Percentiles rank a stretch among this genome's conserved stretches.
phyloP scores from a whole-genome alignment of 1,284 basidiomycete species.

The Malassezia dermatis region DNA sequence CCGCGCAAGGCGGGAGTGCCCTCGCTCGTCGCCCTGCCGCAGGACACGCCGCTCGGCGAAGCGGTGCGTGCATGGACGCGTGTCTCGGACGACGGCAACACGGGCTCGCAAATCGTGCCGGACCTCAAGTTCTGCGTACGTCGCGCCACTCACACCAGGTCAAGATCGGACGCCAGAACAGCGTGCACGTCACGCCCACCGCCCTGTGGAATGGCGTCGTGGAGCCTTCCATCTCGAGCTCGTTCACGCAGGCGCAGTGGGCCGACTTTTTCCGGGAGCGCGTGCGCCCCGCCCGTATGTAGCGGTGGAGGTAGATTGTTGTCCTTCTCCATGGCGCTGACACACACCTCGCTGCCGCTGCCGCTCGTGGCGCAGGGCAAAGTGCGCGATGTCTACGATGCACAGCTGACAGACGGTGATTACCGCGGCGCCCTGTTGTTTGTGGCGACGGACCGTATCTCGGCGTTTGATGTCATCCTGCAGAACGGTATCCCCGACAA shows the following conservation, averaged over 20 bases:
- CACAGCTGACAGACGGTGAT: constrained; percentile 24
- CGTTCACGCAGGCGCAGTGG: constrained; percentile 78
- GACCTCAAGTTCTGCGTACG: constrained; percentile 66
- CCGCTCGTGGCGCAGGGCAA: constrained; percentile 43
- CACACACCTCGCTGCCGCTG: constrained; percentile 36
- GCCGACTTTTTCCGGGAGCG: constrained; percentile 64
- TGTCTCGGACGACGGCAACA: constrained; percentile 60
- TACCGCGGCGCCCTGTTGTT: constrained; percentile 56
- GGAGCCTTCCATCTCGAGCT: constrained; percentile 66
- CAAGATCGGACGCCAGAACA: constrained; percentile 81
- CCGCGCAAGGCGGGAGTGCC: constrained; percentile 43
- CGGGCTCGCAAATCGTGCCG: constrained; percentile 65
- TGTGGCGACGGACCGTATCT: constrained; percentile 89
- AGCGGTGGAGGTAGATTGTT: background rate
- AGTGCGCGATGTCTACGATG: constrained; percentile 46
- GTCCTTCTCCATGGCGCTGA: constrained; percentile 17
- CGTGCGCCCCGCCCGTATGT: constrained; percentile 45
- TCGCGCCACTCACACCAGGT: constrained; percentile 47
- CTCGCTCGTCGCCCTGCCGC: constrained; percentile 50
- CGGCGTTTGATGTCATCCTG: constrained; percentile 77
- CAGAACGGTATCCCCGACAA: constrained; percentile 73
- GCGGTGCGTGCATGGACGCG: constrained; percentile 58
- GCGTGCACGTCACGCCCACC: constrained; percentile 83
- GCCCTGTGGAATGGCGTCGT: constrained; percentile 59
- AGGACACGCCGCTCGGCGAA: constrained; percentile 40